Conservation (phyloP, 2,329 filamentous ascomycete species). For the Raffaelea arxii region DNA sequence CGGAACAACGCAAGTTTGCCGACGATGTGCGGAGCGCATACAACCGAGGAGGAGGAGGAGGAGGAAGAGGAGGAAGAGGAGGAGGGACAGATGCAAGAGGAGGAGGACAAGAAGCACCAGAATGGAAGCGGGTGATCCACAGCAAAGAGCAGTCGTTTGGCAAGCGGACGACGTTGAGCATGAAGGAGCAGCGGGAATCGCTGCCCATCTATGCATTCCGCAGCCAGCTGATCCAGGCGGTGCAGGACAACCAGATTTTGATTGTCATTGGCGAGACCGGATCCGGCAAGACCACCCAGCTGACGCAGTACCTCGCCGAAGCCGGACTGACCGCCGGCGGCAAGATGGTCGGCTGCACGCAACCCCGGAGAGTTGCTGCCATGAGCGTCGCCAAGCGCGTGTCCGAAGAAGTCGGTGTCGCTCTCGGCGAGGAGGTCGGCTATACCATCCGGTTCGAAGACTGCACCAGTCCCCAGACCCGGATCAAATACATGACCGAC, state of each 20-base stretch:
- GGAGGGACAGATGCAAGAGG: conserved; percentile 34
- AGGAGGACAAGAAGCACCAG: conserved; percentile 57
- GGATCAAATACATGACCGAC: conserved; percentile 99
- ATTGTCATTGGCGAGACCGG: conserved; percentile 97
- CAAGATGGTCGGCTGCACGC: conserved; percentile 91
- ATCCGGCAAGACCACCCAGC: conserved; percentile 91
- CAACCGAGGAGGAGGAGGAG: conserved; percentile 26
- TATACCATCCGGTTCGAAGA: conserved; percentile 98
- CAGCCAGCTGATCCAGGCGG: conserved; percentile 76
- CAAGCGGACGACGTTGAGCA: conserved; percentile 80
- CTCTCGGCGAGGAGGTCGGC: conserved; percentile 83
- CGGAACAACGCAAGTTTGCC: conserved; percentile 80
- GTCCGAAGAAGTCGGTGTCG: conserved; percentile 86
- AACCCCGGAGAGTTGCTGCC: conserved; percentile 91
- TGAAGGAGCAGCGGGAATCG: conserved; percentile 87
- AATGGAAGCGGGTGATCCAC: conserved; percentile 83
- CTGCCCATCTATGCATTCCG: conserved; percentile 86
- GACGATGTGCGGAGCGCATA: conserved; percentile 68
- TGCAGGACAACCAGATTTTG: conserved; percentile 78
- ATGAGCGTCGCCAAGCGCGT: conserved; percentile 98
- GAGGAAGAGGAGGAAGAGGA: neutral
- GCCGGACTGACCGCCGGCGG: conserved; percentile 79
- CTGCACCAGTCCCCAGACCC: conserved; percentile 75
- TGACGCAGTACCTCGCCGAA: conserved; percentile 92
- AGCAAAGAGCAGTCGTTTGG: conserved; percentile 73